A percentile compares a stretch with the other conserved stretches of the same genome.
Conservation (phyloP, 768 basidiomycete species). For the Pisolithus tinctorius region DNA sequence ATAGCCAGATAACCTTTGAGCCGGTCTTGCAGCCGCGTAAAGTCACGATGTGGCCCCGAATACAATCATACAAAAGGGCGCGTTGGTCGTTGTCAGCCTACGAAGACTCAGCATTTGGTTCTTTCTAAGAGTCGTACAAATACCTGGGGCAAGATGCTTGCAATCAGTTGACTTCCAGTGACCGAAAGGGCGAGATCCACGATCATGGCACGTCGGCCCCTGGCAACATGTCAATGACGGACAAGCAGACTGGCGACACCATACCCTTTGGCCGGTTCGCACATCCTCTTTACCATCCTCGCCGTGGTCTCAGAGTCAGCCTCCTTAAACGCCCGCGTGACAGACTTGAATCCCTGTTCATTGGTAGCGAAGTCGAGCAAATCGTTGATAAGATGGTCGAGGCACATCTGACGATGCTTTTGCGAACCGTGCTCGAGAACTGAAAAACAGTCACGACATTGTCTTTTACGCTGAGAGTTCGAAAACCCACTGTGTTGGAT, state of each 20-base stretch:
- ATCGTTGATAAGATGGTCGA: slow-evolving; percentile 73
- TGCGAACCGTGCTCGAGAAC: slow-evolving; percentile 82
- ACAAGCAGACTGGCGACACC: background rate
- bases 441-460: slow-evolving; percentile 19
- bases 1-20: slow-evolving; percentile 89
- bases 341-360: slow-evolving; percentile 83
- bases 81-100: slow-evolving; percentile 87
- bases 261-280: slow-evolving; percentile 78
- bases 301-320: slow-evolving; percentile 72
- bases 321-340: slow-evolving; percentile 83
- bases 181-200: slow-evolving; percentile 81
- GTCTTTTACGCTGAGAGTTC: background rate
- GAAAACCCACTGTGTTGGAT: slow-evolving; percentile 68
- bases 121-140: background rate
- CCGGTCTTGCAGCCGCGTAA: slow-evolving; percentile 89
- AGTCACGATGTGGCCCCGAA: slow-evolving; percentile 82
- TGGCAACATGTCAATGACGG: slow-evolving; percentile 22
- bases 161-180: slow-evolving; percentile 82
- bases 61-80: slow-evolving; percentile 75
- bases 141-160: slow-evolving; percentile 72
- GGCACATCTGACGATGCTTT: slow-evolving; percentile 64
- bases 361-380: slow-evolving; percentile 74
- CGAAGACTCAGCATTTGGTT: slow-evolving; percentile 6
- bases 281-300: slow-evolving; percentile 73
- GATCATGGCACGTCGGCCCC: slow-evolving; percentile 74